Evolutionary conservation across 192 early-diverging fungal genomes (phyloP), one percentile per base, ranked within the genome.

Genomic region (Dimargaris xerosporica): DNA sequence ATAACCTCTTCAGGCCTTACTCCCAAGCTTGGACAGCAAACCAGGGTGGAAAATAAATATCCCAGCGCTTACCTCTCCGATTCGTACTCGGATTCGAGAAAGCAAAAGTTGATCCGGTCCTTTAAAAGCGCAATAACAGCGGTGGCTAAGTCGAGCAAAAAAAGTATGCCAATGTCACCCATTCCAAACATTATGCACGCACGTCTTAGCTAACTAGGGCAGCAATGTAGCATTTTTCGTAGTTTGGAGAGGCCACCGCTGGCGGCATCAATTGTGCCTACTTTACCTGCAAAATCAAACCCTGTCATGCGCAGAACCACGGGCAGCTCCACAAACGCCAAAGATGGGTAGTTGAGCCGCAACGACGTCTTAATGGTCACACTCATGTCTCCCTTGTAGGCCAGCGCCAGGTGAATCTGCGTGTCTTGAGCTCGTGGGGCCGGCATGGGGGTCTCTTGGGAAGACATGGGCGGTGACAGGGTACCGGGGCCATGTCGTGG

Each of bases 321-420:
- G 0, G 89, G 89, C 16, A 91, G 62, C 16, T 79, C 81, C 73
- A 85, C 75, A 67, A 91, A 89, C 56, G 81, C 78, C 61, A 80
- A 66, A 10, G 82, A 82, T 11, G 86, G 85, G 67, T 91, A 86
- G 67, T 89, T 86, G 66, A 91, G 80, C 21, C 80, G 71, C 26
- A 91, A 59, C 64, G 85, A 82, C 0, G 85, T 89, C 17, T 73
- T 53, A 1, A 91, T 64, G 16, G 81, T 78, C 68, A 88, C 77
- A 5, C 74, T 72, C 83, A 91, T 85, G 61, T 87, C 76, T 23
- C 89, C 87, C 44, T 79, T 75, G 62, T 91, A 91, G n/a, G 74
- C 63, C 0, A 89, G 70, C 17, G 67, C 61, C 41, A 88, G 66
- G 12, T 75, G 67, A 9, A 88, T 51, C 69, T 91, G 89, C 67